phyloP scores from a whole-genome alignment of 2,329 filamentous ascomycete genomes.

The Fusarium armeniacum region DNA sequence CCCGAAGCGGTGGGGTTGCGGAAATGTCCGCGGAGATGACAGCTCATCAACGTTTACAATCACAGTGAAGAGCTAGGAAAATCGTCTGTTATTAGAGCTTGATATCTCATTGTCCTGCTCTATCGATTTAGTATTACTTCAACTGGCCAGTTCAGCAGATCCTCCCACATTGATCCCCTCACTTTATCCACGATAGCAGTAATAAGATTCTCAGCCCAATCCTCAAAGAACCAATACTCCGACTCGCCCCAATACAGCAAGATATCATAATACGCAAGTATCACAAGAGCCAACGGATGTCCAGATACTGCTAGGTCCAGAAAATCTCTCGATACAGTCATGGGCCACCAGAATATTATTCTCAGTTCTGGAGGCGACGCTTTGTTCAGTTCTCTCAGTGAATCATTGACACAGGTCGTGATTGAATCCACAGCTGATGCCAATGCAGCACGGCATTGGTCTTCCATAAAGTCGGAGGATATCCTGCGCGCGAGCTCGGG shows the following conservation, averaged over 20 bases:
- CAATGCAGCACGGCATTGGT: neutral
- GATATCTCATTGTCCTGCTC: too few species aligned
- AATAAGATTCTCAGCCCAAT: conserved; percentile 26
- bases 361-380: conserved; percentile 28
- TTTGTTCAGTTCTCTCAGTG: neutral
- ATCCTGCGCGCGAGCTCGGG: conserved; percentile 22
- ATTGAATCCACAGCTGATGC: neutral
- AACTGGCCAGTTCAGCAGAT: conserved; percentile 29
- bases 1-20: neutral
- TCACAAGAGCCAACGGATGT: conserved; percentile 25
- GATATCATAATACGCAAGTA: conserved; percentile 35
- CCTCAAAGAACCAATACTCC: conserved; percentile 39
- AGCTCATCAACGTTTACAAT: neutral
- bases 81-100: too few species aligned
- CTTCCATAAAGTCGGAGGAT: conserved; percentile 17
- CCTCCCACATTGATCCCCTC: conserved; percentile 33
- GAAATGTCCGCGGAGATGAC: neutral
- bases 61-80: neutral
- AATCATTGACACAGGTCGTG: neutral
- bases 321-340: conserved; percentile 29
- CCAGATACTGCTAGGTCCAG: conserved; percentile 20
- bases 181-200: conserved; percentile 37
- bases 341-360: conserved; percentile 33
- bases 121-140: conserved; percentile 13
- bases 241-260: conserved; percentile 31